Conservation (phyloP, 2,329 filamentous ascomycete genomes). For the Hypocrella siamensis region DNA sequence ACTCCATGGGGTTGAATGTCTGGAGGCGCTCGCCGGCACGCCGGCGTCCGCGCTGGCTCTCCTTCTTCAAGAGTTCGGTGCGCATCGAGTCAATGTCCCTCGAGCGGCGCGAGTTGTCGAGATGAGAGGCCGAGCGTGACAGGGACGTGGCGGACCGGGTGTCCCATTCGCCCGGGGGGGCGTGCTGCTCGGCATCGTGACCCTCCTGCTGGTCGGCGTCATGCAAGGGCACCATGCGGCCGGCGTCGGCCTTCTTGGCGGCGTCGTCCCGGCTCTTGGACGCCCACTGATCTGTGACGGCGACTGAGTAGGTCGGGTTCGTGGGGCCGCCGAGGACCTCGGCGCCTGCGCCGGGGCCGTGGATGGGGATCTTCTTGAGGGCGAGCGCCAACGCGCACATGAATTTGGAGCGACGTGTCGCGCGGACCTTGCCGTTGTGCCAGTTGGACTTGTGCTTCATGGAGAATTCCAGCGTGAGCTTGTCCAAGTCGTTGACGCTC, state of each 20-base stretch:
- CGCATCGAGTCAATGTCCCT: conserved; percentile 23
- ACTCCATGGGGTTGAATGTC: conserved; percentile 13
- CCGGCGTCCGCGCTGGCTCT: conserved; percentile 32
- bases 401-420: conserved; percentile 78
- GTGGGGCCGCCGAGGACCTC: conserved; percentile 46
- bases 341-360: conserved; percentile 59
- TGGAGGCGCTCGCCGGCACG: conserved; percentile 30
- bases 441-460: conserved; percentile 90
- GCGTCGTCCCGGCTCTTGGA: conserved; percentile 44
- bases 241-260: conserved; percentile 43
- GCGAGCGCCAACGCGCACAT: conserved; percentile 85
- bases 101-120: conserved; percentile 17
- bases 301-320: conserved; percentile 70
- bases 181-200: conserved; percentile 24
- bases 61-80: conserved; percentile 20
- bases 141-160: conserved; percentile 4
- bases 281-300: conserved; percentile 55
- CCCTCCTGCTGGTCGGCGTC: conserved; percentile 12
- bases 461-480: conserved; percentile 66
- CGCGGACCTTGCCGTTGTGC: conserved; percentile 73
- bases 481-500: conserved; percentile 73
- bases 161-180: conserved; percentile 18
- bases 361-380: conserved; percentile 74
- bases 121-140: conserved; percentile 13
- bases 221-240: conserved; percentile 43